A percentile compares a stretch with the other conserved stretches of the same genome.
Conservation (phyloP, 73 alveolate species). For the Paramecium octaurelia region DNA sequence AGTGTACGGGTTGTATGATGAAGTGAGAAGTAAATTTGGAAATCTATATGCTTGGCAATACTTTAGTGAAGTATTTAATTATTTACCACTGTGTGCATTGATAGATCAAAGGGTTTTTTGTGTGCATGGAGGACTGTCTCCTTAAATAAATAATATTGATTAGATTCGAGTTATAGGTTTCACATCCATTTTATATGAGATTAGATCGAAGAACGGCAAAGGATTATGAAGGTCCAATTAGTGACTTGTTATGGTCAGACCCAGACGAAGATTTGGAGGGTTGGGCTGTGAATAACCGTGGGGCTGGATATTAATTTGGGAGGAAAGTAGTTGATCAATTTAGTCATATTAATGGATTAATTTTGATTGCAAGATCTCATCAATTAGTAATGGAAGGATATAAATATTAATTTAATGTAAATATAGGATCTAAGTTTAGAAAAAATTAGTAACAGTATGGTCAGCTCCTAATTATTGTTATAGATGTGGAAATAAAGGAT, state of each 20-base stretch:
- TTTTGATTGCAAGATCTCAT: conserved; percentile 90
- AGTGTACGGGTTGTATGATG: conserved; percentile 93
- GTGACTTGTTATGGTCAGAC: conserved; percentile 96
- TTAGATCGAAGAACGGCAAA: conserved; percentile 79
- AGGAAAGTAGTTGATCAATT: conserved; percentile 85
- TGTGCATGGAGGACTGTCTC: conserved; percentile 95
- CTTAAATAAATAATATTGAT: conserved; percentile 73
- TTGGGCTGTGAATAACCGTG: conserved; percentile 88
- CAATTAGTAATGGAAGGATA: conserved; percentile 92
- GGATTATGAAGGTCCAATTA: conserved; percentile 94
- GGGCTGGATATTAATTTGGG: conserved; percentile 96
- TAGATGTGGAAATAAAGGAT: conserved; percentile 42
- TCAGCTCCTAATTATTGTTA: conserved; percentile 95
- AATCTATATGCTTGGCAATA: conserved; percentile 94
- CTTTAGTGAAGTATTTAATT: conserved; percentile 89
- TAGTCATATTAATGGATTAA: conserved; percentile 82
- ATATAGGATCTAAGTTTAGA: conserved; percentile 69
- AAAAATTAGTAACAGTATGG: conserved; percentile 85
- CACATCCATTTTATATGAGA: neutral
- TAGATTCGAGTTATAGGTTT: conserved; percentile 62
- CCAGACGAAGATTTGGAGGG: conserved; percentile 92
- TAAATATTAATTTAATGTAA: conserved; percentile 69
- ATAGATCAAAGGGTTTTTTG: conserved; percentile 84
- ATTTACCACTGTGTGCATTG: conserved; percentile 85
- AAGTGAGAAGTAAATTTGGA: conserved; percentile 89